Evolutionary conservation across 768 basidiomycete genomes (phyloP).

Genomic region (Serendipita indica): DNA sequence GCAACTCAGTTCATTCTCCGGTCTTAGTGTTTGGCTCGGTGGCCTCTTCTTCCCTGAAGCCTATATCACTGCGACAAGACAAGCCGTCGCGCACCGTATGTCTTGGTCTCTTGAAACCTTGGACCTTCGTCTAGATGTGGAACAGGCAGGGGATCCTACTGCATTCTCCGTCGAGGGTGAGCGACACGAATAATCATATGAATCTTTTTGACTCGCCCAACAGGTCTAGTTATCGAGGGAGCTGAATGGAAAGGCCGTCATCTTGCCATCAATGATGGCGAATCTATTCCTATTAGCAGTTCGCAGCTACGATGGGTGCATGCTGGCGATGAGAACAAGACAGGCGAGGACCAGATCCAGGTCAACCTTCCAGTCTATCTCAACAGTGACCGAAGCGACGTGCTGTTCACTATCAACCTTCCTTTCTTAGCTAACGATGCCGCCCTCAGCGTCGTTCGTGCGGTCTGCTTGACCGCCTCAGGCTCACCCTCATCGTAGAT

Average conservation of each 20-base stretch:
- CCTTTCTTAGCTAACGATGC: conserved; percentile 56
- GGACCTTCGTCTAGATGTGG: conserved; percentile 64
- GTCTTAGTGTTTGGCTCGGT: conserved; percentile 81
- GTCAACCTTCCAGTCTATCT: conserved; percentile 88
- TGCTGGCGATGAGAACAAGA: conserved; percentile 27
- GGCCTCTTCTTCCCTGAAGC: conserved; percentile 94
- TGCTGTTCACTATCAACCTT: conserved; percentile 78
- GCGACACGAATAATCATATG: conserved; percentile 17
- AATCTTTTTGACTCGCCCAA: conserved; percentile 1
- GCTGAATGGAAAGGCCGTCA: conserved; percentile 57
- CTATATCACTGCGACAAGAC: conserved; percentile 88
- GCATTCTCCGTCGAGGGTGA: conserved; percentile 81
- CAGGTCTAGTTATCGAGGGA: conserved; percentile 79
- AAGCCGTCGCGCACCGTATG: conserved; percentile 87
- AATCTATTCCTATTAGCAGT: conserved; percentile 57
- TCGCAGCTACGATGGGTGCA: conserved; percentile 86
- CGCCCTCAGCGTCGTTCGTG: conserved; percentile 67
- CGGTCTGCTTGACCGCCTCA: conserved; percentile 80
- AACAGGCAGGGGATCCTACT: conserved; percentile 56
- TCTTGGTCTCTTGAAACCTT: conserved; percentile 88
- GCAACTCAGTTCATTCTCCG: conserved; percentile 41
- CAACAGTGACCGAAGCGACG: conserved; percentile 76
- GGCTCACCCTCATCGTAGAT: conserved; percentile 25
- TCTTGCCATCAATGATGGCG: conserved; percentile 73
- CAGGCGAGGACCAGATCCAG: conserved; percentile 17